Evolutionary conservation across 345 rosid genomes (phyloP).

Genomic region (Cardamine occulta): DNA sequence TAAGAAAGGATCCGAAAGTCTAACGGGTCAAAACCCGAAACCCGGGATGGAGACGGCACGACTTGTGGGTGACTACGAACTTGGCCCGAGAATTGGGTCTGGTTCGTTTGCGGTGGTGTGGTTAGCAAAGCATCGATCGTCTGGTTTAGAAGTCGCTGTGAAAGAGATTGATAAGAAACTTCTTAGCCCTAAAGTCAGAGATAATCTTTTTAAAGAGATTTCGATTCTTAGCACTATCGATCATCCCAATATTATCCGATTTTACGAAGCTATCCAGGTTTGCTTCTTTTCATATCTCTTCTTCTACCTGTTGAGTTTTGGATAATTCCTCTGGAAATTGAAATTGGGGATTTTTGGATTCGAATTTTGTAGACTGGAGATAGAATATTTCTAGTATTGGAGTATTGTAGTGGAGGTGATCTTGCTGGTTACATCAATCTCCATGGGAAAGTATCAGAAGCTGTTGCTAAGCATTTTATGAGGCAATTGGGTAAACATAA

Average conservation of each 20-base stretch:
- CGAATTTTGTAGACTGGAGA: conserved; percentile 56
- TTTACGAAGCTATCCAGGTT: conserved; percentile 62
- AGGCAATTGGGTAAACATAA: conserved; percentile 63
- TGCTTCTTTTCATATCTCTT: not conserved
- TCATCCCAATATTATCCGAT: conserved; percentile 69
- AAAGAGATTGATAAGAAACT: conserved; percentile 79
- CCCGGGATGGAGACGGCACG: conserved; percentile 51
- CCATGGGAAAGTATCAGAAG: conserved; percentile 68
- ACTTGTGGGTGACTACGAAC: conserved; percentile 65
- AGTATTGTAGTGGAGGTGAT: conserved; percentile 88
- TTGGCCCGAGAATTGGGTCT: conserved; percentile 73
- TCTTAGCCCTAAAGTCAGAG: conserved; percentile 65
- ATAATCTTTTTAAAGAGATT: conserved; percentile 73
- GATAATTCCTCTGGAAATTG: not conserved
- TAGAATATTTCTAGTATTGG: conserved; percentile 72
- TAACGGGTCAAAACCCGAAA: conserved; percentile 41
- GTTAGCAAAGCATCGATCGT: conserved; percentile 59
- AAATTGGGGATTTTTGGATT: not conserved
- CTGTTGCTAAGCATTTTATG: conserved; percentile 77
- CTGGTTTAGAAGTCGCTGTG: conserved; percentile 62
- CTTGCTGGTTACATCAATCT: conserved; percentile 67
- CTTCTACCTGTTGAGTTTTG: not conserved
- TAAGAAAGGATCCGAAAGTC: conserved; percentile 23
- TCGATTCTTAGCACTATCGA: conserved; percentile 73
- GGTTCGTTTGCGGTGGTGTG: conserved; percentile 85